phyloP scores from a whole-genome alignment of 768 basidiomycete genomes.

The Hygrocybe punicea region DNA sequence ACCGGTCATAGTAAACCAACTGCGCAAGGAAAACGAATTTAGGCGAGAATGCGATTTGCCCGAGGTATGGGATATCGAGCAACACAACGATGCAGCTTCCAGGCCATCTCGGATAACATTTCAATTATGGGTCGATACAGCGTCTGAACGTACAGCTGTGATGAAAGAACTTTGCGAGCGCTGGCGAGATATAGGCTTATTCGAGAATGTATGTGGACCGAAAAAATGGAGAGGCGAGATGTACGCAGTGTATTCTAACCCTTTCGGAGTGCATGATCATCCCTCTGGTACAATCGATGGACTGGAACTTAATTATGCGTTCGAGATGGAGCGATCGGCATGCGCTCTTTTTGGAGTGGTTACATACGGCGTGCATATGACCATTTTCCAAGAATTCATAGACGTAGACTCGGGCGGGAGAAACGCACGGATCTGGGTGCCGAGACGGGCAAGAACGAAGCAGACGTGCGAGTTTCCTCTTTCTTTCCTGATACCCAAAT shows the following conservation, averaged over 20 bases:
- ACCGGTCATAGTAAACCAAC: slow-evolving; percentile 51
- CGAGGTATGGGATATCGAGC: slow-evolving; percentile 41
- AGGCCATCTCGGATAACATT: slow-evolving; percentile 45
- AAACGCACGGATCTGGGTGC: slow-evolving; percentile 73
- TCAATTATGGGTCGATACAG: slow-evolving; percentile 48
- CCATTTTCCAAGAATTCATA: slow-evolving; percentile 52
- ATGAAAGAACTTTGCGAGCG: slow-evolving; percentile 68
- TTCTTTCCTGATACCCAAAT: background rate
- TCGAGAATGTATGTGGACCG: slow-evolving; percentile 63
- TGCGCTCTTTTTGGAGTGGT: slow-evolving; percentile 85
- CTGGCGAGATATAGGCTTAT: slow-evolving; percentile 68
- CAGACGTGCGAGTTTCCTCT: slow-evolving; percentile 61
- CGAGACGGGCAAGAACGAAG: slow-evolving; percentile 80
- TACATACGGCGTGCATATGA: slow-evolving; percentile 93
- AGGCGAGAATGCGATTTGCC: slow-evolving; percentile 24
- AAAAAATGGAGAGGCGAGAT: slow-evolving; percentile 83
- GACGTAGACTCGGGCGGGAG: slow-evolving; percentile 35
- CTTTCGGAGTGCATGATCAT: slow-evolving; percentile 58
- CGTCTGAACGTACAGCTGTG: slow-evolving; percentile 54
- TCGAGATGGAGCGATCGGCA: slow-evolving; percentile 87
- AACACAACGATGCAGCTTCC: slow-evolving; percentile 22
- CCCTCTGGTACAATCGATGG: slow-evolving; percentile 33
- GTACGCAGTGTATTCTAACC: slow-evolving; percentile 73
- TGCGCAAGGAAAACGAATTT: slow-evolving; percentile 49
- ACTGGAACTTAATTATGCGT: slow-evolving; percentile 59